phyloP scores from a whole-genome alignment of 306 rosid genomes.

The Mimosa bimucronata region DNA sequence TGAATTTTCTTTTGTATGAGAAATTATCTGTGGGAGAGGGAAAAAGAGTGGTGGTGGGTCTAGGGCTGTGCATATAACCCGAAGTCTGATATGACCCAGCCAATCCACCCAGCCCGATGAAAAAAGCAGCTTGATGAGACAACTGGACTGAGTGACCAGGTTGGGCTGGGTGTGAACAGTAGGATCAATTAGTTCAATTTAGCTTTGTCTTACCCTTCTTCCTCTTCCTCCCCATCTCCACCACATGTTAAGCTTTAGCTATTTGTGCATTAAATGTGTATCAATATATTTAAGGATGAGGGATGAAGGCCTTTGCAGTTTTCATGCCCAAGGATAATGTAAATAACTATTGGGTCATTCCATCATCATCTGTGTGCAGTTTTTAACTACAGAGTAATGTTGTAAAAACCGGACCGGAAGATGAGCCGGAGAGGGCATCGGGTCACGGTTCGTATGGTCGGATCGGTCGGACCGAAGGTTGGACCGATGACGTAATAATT shows the following conservation, averaged over 20 bases:
- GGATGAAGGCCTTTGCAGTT: not conserved
- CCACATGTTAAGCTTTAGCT: not conserved
- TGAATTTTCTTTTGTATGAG: not conserved
- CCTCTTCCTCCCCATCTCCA: not conserved
- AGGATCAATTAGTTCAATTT: not conserved
- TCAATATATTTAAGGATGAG: not conserved
- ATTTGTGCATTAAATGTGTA: constrained; percentile 9
- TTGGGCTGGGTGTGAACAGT: not conserved
- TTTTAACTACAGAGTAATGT: too few species aligned
- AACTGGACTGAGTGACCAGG: not conserved
- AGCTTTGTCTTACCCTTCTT: not conserved
- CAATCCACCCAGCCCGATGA: not conserved
- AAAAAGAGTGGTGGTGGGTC: not conserved
- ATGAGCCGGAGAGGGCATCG: too few species aligned
- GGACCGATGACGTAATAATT: too few species aligned
- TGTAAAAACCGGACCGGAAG: too few species aligned
- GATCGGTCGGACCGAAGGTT: too few species aligned
- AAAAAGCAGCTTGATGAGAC: not conserved
- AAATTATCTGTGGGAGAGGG: not conserved
- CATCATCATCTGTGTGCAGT: not conserved
- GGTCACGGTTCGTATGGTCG: too few species aligned
- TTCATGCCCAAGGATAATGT: not conserved
- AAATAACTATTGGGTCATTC: not conserved
- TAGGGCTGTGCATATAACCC: not conserved
- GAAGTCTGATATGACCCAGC: too few species aligned